Evolutionary conservation across 2,329 filamentous ascomycete genomes (phyloP).

Genomic region (Fonsecaea multimorphosa): DNA sequence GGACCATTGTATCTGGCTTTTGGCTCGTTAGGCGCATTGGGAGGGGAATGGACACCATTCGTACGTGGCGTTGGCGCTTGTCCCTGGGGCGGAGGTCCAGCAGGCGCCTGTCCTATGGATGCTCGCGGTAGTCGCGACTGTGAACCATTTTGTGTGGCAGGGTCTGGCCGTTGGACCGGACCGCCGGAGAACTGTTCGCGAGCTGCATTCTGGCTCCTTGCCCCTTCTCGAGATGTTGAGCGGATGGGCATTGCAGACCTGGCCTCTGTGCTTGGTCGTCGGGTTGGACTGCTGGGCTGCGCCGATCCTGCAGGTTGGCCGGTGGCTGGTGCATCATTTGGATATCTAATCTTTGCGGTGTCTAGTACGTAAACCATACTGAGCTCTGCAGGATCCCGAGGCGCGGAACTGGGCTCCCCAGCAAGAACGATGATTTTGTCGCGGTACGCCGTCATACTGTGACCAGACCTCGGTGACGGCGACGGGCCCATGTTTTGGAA

Average conservation of each 20-base stretch:
- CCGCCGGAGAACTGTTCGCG: slow-evolving; percentile 37
- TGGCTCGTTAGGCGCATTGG: slow-evolving; percentile 20
- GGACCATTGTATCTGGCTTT: slow-evolving; percentile 51
- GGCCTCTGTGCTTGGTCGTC: slow-evolving; percentile 55
- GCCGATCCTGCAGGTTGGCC: slow-evolving; percentile 49
- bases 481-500: slow-evolving; percentile 99
- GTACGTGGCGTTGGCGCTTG: slow-evolving; percentile 65
- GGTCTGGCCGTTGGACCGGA: slow-evolving; percentile 38
- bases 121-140: slow-evolving; percentile 66
- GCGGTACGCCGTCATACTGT: slow-evolving; percentile 95
- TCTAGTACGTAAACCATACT: slow-evolving; percentile 90
- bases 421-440: slow-evolving; percentile 92
- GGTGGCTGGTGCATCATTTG: slow-evolving; percentile 68
- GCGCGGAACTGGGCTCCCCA: slow-evolving; percentile 89
- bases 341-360: slow-evolving; percentile 95
- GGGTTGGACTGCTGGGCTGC: slow-evolving; percentile 46
- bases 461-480: slow-evolving; percentile 88
- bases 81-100: slow-evolving; percentile 68
- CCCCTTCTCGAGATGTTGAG: slow-evolving; percentile 51
- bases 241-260: slow-evolving; percentile 50
- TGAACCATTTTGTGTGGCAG: slow-evolving; percentile 43
- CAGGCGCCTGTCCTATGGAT: slow-evolving; percentile 64
- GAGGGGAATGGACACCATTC: slow-evolving; percentile 45
- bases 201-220: slow-evolving; percentile 45
- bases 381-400: slow-evolving; percentile 80